Evolutionary conservation across 805 yeast species (phyloP), one percentile per base, ranked within the genome.

Genomic region (Ogataea ramenticola): DNA sequence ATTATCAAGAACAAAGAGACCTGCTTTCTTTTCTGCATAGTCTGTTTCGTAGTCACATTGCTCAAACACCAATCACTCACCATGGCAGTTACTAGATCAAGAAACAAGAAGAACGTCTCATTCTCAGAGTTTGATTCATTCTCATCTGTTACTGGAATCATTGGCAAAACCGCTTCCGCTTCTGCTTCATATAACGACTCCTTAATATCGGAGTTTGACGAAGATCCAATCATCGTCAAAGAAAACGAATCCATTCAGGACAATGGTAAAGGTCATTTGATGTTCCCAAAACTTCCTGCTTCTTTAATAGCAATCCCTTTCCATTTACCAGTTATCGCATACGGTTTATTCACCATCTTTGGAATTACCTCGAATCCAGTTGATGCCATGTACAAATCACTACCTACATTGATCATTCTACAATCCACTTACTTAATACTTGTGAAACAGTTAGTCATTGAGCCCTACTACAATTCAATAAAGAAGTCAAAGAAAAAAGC

Each of bases 271-370:
- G 15, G 15, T 29, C 7, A 29, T 29, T 29, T 29, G n/a, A 9
- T 15, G n/a, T 66, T 67, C 16, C 50, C 53, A 5, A 44, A 49
- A 12, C 46, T 46, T 7, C 45, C 42, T n/a, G 39, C 51, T 14
- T 47, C 61, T 1, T 16, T 51, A 2, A 22, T 45, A 16, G 42
- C 55, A 3, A 40, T 66, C 4, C 71, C 71, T 17, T 61, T 49
- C 45, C 71, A 67, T 41, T 45, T 54, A 11, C 47, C 57, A 1
- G 31, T 54, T 4, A 44, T 62, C 21, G 39, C 56, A 7, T 49
- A 50, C 24, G 38, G 66, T 1, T 44, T 60, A 2, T 59, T 72
- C 41, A 37, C 61, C 7, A 58, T 62, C 33, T 69, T 62, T 40
- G 56, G 57, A 26, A 50, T 71, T 12, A 54, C 65, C 4, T 43